Percentiles rank a stretch among this genome's conserved stretches.
Conservation (phyloP, 2,329 filamentous ascomycete species). For the Scedosporium boydii region DNA sequence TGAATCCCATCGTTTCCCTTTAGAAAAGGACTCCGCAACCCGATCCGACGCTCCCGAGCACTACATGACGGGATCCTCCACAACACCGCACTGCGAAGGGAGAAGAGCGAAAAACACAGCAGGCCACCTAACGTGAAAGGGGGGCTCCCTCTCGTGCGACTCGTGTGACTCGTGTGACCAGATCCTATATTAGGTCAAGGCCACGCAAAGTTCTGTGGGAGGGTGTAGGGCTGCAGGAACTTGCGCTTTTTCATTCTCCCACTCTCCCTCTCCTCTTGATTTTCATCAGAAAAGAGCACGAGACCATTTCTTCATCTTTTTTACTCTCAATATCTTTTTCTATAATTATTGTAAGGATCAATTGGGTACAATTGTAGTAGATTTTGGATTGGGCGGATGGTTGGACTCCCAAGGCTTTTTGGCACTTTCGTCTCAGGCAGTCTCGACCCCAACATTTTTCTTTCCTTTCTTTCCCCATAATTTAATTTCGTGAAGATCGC, state of each 20-base stretch:
- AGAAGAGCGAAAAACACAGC: neutral
- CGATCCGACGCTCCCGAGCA: neutral
- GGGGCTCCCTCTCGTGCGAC: neutral
- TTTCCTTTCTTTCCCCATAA: no score
- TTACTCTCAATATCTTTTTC: neutral
- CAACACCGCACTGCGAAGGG: neutral
- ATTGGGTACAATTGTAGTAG: neutral
- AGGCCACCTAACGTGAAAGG: no score
- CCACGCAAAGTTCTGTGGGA: neutral
- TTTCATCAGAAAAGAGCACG: neutral
- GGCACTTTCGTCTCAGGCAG: neutral
- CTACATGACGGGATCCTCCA: neutral
- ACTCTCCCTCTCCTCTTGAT: neutral
- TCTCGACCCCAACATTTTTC: no score
- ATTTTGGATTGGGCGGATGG: neutral
- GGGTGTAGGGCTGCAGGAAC: slow-evolving; percentile 1
- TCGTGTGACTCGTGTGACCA: neutral
- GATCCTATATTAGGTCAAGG: neutral
- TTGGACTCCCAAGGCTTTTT: neutral
- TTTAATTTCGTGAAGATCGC: no score
- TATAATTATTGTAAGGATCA: neutral
- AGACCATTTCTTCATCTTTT: neutral
- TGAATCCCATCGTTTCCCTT: neutral
- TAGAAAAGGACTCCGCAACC: neutral
- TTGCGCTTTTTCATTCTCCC: neutral